Evolutionary conservation across 805 yeast genomes (phyloP).

Genomic region (Candida ovalis): DNA sequence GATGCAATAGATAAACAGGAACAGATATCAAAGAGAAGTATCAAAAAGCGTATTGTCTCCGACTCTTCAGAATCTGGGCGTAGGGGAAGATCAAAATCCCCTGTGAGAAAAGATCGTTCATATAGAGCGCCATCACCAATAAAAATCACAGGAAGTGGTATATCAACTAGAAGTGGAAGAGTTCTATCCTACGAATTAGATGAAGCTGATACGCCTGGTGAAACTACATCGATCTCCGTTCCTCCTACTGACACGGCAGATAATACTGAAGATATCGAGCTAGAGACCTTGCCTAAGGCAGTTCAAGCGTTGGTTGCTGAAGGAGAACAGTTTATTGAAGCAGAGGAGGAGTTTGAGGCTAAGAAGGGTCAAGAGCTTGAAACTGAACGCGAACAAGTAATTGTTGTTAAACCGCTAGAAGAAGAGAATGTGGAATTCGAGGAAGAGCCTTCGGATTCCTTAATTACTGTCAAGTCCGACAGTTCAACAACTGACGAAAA

Average conservation of each 20-base stretch:
- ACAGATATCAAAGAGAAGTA: background rate
- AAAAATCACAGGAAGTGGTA: constrained; percentile 22
- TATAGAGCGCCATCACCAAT: constrained; percentile 23
- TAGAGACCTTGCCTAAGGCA: constrained; percentile 18
- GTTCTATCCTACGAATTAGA: constrained; percentile 29
- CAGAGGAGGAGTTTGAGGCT: constrained; percentile 9
- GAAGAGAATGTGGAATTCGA: constrained; percentile 1
- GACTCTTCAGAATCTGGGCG: constrained; percentile 8
- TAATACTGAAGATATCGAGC: constrained; percentile 6
- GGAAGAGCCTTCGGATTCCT: background rate
- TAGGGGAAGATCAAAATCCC: constrained; percentile 23
- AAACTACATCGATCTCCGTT: background rate
- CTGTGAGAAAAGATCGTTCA: constrained; percentile 22
- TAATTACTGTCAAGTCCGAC: background rate
- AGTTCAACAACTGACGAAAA: background rate
- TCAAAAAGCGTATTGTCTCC: constrained; percentile 8
- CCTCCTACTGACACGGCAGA: background rate
- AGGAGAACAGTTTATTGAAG: constrained; percentile 28
- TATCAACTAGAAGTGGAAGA: constrained; percentile 27
- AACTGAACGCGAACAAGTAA: constrained; percentile 5
- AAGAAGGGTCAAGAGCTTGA: constrained; percentile 5
- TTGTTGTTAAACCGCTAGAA: constrained; percentile 3
- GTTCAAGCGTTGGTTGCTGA: constrained; percentile 24
- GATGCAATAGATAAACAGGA: background rate
- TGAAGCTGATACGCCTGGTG: constrained; percentile 6